Evolutionary conservation across 257 asterid species (phyloP).

Genomic region (Catharanthus roseus): DNA sequence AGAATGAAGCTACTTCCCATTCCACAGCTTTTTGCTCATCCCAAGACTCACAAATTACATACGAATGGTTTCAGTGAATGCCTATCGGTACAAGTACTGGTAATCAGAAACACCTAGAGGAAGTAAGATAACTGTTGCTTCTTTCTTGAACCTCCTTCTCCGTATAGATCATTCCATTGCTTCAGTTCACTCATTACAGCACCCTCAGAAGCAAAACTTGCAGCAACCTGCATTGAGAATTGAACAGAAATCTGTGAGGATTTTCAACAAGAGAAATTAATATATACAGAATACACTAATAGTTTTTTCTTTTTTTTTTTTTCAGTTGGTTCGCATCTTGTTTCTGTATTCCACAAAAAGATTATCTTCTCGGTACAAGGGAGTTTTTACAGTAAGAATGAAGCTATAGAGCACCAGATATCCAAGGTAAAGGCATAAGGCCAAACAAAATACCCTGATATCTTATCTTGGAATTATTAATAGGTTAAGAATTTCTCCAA

Average conservation of each 20-base stretch:
- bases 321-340: not conserved
- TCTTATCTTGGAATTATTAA: too few species aligned
- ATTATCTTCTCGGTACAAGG: not conserved
- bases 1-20: not conserved
- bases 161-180: slow-evolving; percentile 92
- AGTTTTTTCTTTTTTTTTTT: too few species aligned
- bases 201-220: slow-evolving; percentile 93
- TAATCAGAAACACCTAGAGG: slow-evolving; percentile 39
- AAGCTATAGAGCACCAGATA: not conserved
- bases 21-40: not conserved
- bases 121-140: slow-evolving; percentile 80
- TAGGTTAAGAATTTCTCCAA: too few species aligned
- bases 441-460: too few species aligned
- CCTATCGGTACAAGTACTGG: slow-evolving; percentile 5
- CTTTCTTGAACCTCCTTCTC: slow-evolving; percentile 96
- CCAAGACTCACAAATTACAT: not conserved
- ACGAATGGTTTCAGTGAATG: not conserved
- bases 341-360: not conserved
- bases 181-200: slow-evolving; percentile 79
- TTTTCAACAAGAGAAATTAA: not conserved
- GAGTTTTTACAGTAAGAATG: not conserved
- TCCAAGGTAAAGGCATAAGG: not conserved
- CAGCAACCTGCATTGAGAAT: slow-evolving; percentile 62
- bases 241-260: not conserved
- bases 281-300: not conserved